Evolutionary conservation across 768 basidiomycete genomes (phyloP), one percentile per base, ranked within the genome.

Genomic region (Leccinum fibrillosum): DNA sequence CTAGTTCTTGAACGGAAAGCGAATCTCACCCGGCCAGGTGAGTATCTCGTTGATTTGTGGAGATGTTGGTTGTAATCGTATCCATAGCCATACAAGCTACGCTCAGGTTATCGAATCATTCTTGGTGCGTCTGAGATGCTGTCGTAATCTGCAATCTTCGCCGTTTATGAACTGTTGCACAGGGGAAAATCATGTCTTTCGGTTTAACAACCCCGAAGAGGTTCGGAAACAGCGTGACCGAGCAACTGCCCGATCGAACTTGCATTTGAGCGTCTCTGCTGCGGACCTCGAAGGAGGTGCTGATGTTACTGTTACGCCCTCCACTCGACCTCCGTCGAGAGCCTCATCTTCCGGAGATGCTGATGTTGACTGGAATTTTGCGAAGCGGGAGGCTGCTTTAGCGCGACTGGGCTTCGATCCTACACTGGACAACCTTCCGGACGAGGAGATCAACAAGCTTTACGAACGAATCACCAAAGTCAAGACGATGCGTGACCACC

Each of bases 161-260:
- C 47, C 35, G 26, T 53, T 57, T 55, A 57, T 58, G 52, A 54
- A 57, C 19, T 55, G 56, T 21, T 47, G n/a, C 55, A 49, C 59
- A 92, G 92, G 96, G 54, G 95, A 98, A 64, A 88, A 94, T 62
- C 97, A 99, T 76, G 94, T 98, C 56, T 99, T 99, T 74, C 85
- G 97, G 17, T 98, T 97, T 75, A 98, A 92, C 68, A 90, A 96
- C 67, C 94, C 94, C 1, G 92, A 94, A 72, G 92, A 94, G 73
- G 94, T 95, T 60, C 90, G 94, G 62, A 94, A 92, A 69, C 89
- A 86, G 66, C 86, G 94, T 45, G 90, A 95, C 73, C 86, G 91
- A 44, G 89, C 88, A 2, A 86, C 84, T 10, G 80, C 82, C 54
- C 87, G 82, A 69, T 90, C 89, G 21, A 86, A 81, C 69, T 71